Percentiles rank a stretch among this genome's conserved stretches.
Evolutionary conservation across 306 rosid species (phyloP).

Genomic region (Begonia peltatifolia): DNA sequence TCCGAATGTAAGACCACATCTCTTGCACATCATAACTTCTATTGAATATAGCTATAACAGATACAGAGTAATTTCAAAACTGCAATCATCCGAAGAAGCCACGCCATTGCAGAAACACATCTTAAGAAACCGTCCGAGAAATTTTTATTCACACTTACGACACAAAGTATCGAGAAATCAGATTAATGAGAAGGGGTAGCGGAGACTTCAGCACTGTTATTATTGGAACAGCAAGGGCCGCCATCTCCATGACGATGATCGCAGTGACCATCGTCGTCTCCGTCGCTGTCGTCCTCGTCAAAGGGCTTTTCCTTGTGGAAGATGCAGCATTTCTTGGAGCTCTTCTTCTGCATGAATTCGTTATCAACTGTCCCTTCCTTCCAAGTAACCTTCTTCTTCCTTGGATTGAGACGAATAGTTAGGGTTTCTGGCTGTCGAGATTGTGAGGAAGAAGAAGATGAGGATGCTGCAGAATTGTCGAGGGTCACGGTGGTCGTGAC

Average conservation of each 20-base stretch:
- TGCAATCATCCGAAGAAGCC: too few relatives aligned
- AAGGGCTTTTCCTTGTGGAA: slow-evolving; percentile 73
- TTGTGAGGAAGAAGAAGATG: slow-evolving; percentile 33
- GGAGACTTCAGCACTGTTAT: slow-evolving; percentile 30
- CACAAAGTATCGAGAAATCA: not conserved
- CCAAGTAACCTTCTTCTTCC: slow-evolving; percentile 84
- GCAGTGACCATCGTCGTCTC: slow-evolving; percentile 26
- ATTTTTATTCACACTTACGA: too few relatives aligned
- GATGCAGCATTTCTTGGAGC: slow-evolving; percentile 93
- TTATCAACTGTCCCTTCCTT: slow-evolving; percentile 91
- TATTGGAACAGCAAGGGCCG: slow-evolving; percentile 24
- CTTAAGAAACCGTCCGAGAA: too few relatives aligned
- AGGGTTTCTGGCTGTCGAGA: slow-evolving; percentile 32
- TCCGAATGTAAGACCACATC: too few relatives aligned
- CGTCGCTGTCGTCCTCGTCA: slow-evolving; percentile 81
- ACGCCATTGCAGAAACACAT: too few relatives aligned
- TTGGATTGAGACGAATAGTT: slow-evolving; percentile 58
- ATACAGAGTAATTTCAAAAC: too few relatives aligned
- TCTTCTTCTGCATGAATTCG: slow-evolving; percentile 92
- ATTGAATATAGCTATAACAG: too few relatives aligned
- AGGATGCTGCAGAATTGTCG: slow-evolving; percentile 16
- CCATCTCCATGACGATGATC: slow-evolving; percentile 15
- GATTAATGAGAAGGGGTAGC: slow-evolving; percentile 14
- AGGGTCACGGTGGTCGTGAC: slow-evolving; percentile 42
- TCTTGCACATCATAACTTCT: too few relatives aligned